A percentile compares a stretch with the other conserved stretches of the same genome.
These are phyloP conservation scores for Yarrowia porcina DNA, from an alignment of 805 yeast genomes.

Conservation along the genomic window DNA sequence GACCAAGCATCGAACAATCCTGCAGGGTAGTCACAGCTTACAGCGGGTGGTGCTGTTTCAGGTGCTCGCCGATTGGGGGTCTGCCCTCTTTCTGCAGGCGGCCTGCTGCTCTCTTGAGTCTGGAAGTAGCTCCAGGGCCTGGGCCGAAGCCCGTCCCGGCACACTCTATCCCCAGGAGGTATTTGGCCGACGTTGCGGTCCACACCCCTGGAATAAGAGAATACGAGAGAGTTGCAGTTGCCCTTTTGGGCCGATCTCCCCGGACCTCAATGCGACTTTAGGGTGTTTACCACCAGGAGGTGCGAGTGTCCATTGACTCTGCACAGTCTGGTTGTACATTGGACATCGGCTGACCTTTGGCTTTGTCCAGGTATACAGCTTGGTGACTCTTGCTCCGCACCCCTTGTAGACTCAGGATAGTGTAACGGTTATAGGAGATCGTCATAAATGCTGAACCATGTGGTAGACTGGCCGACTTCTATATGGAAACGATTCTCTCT, in stretches of 20 bases:
- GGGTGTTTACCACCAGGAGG: not conserved
- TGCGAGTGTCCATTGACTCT: too few relatives aligned
- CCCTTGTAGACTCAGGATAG: not conserved
- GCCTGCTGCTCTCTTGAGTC: not conserved
- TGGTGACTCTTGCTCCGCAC: not conserved
- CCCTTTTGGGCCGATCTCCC: not conserved
- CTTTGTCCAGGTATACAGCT: not conserved
- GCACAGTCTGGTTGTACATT: too few relatives aligned
- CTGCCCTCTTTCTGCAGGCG: not conserved
- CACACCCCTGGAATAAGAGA: constrained; percentile 14
- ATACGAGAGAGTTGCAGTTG: constrained; percentile 14
- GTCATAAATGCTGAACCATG: too few relatives aligned
- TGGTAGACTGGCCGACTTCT: too few relatives aligned
- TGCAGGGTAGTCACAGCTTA: not conserved
- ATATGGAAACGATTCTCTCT: too few relatives aligned
- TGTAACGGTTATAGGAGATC: too few relatives aligned
- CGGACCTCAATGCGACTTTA: not conserved
- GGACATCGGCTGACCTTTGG: not conserved
- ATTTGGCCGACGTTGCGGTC: not conserved
- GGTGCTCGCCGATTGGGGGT: not conserved
- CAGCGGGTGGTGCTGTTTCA: not conserved
- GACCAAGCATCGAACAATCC: too few relatives aligned
- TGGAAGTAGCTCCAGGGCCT: too few relatives aligned
- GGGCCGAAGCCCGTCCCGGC: not conserved
- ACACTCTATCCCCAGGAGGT: not conserved